phyloP scores from a whole-genome alignment of 1,139 yeast species.

The Starmera stellimalicola region DNA sequence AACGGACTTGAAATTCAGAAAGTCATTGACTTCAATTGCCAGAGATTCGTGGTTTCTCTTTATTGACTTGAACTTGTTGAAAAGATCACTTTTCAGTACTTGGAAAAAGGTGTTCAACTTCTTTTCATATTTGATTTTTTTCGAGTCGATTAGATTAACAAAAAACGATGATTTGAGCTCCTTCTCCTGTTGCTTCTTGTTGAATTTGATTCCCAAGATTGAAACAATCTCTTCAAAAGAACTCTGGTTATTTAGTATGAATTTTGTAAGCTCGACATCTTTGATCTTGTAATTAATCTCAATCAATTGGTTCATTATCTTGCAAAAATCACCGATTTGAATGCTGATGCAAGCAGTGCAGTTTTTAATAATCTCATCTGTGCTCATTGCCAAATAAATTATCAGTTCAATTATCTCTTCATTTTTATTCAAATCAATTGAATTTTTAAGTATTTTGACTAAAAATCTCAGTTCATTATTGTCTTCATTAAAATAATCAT shows the following conservation, averaged over 20 bases:
- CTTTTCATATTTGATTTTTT: constrained; percentile 26
- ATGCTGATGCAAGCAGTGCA: constrained; percentile 30
- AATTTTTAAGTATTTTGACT: constrained; percentile 7
- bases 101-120: constrained; percentile 23
- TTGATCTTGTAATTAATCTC: constrained; percentile 21
- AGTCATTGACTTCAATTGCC: constrained; percentile 55
- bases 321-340: constrained; percentile 45
- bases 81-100: constrained; percentile 17
- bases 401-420: constrained; percentile 12
- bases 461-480: constrained; percentile 15
- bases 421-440: constrained; percentile 15
- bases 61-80: constrained; percentile 20
- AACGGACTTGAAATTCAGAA: constrained; percentile 38
- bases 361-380: constrained; percentile 29
- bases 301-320: constrained; percentile 25
- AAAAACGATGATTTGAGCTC: constrained; percentile 16
- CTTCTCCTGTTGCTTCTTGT: constrained; percentile 6
- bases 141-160: constrained; percentile 27
- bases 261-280: constrained; percentile 7
- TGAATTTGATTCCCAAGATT: constrained; percentile 1
- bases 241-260: not conserved
- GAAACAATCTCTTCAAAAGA: not conserved
- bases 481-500: constrained; percentile 7
- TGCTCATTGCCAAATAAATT: constrained; percentile 19
- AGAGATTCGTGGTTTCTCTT: constrained; percentile 45